Conservation (phyloP, 305 asterid species). For the Salvia sclarea region DNA sequence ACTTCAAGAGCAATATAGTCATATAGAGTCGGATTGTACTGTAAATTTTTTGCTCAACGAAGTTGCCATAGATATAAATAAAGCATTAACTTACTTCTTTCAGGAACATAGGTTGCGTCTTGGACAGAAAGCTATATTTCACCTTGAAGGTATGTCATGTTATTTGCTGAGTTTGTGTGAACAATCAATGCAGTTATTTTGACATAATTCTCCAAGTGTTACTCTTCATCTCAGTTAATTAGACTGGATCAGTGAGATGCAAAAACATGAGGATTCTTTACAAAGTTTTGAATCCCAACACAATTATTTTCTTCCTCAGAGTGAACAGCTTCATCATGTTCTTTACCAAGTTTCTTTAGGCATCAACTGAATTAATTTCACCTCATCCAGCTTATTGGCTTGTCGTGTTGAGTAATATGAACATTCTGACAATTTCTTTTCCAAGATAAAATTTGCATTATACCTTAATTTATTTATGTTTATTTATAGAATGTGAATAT, state of each 20-base stretch:
- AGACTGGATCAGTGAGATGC: neutral
- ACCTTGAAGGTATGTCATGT: slow-evolving; percentile 79
- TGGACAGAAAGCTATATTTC: slow-evolving; percentile 97
- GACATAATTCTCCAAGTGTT: neutral
- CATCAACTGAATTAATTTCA: neutral
- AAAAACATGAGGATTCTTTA: neutral
- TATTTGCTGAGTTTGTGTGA: slow-evolving; percentile 12
- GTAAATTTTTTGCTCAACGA: neutral
- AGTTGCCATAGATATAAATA: neutral
- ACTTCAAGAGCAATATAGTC: neutral
- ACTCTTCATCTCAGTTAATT: neutral
- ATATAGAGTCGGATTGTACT: neutral
- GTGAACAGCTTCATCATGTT: neutral
- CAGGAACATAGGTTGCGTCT: slow-evolving; percentile 94
- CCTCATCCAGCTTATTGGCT: too few relatives aligned
- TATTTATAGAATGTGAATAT: neutral
- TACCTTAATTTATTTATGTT: neutral
- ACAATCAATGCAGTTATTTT: neutral
- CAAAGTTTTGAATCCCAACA: neutral
- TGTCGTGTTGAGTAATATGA: neutral
- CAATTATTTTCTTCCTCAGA: neutral
- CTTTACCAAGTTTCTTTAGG: neutral
- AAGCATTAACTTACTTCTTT: slow-evolving; percentile 19
- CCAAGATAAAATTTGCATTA: neutral
- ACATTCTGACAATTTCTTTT: neutral